A percentile compares a stretch with the other conserved stretches of the same genome.
phyloP scores from a whole-genome alignment of 352 stramenopile genomes.

The Saprolegnia parasitica region DNA sequence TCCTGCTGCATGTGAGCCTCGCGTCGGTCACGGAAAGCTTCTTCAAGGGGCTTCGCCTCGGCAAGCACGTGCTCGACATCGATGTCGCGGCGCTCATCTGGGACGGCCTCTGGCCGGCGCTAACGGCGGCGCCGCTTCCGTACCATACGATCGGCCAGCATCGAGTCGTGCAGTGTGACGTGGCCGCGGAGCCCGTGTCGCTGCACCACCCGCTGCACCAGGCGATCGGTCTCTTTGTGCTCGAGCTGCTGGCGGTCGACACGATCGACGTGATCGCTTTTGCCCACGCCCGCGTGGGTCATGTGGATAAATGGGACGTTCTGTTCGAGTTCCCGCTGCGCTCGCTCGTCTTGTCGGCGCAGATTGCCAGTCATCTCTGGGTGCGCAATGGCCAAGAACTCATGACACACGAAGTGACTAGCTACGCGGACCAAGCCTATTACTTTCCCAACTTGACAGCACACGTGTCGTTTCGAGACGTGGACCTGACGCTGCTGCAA shows the following conservation, averaged over 20 bases:
- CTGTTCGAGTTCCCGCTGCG: slow-evolving; percentile 76
- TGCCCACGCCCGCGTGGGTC: not conserved
- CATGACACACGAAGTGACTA: slow-evolving; percentile 74
- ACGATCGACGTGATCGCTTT: not conserved
- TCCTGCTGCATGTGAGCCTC: slow-evolving; percentile 18
- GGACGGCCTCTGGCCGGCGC: not conserved
- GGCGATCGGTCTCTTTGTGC: slow-evolving; percentile 68
- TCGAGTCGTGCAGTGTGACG: slow-evolving; percentile 72
- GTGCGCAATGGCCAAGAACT: slow-evolving; percentile 74
- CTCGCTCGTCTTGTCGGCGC: slow-evolving; percentile 62
- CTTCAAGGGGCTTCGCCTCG: slow-evolving; percentile 14
- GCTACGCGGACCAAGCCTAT: slow-evolving; percentile 60
- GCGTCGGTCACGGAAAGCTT: not conserved
- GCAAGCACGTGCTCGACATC: not conserved
- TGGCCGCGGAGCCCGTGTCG: slow-evolving; percentile 70
- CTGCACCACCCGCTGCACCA: slow-evolving; percentile 88
- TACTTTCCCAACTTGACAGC: slow-evolving; percentile 39
- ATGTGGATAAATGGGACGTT: not conserved
- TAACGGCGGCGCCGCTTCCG: not conserved
- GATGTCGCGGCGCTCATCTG: not conserved
- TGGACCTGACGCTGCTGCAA: slow-evolving; percentile 74
- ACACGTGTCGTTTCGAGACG: slow-evolving; percentile 62
- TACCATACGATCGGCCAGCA: slow-evolving; percentile 27
- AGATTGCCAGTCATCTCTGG: slow-evolving; percentile 76
- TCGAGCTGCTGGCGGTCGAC: slow-evolving; percentile 71